A percentile compares a stretch with the other conserved stretches of the same genome.
Evolutionary conservation across 768 basidiomycete genomes (phyloP).

Genomic region (Jaapia argillacea): DNA sequence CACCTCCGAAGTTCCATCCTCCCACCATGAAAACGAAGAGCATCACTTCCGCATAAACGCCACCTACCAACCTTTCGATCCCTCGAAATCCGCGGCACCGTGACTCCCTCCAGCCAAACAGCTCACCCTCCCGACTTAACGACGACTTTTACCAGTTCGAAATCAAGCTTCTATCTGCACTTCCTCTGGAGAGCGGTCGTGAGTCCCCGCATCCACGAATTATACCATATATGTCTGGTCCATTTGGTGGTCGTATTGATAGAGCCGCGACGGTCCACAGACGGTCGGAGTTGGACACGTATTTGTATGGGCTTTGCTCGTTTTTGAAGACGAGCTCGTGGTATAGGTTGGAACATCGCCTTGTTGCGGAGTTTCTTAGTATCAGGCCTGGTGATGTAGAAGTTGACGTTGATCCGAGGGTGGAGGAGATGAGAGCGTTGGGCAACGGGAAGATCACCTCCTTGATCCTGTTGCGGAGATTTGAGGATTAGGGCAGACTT

Average conservation of each 20-base stretch:
- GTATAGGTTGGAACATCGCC: constrained; percentile 71
- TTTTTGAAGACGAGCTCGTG: constrained; percentile 58
- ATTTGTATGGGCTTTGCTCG: constrained; percentile 70
- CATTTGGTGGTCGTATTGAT: constrained; percentile 73
- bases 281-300: constrained; percentile 78
- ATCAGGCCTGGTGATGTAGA: constrained; percentile 82
- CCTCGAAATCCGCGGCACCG: constrained; percentile 40
- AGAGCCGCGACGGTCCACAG: constrained; percentile 74
- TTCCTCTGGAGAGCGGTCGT: constrained; percentile 87
- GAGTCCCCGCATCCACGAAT: constrained; percentile 57
- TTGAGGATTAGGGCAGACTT: too few species aligned
- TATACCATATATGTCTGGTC: constrained; percentile 97
- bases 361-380: constrained; percentile 77
- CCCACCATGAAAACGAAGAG: constrained; percentile 91
- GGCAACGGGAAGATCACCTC: constrained; percentile 47
- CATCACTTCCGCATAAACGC: constrained; percentile 97
- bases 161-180: constrained; percentile 73
- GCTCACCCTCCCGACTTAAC: constrained; percentile 87
- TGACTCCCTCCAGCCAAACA: constrained; percentile 56
- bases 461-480: too few species aligned
- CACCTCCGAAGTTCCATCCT: constrained; percentile 87
- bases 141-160: constrained; percentile 99
- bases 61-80: constrained; percentile 74
- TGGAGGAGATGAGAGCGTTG: constrained; percentile 48
- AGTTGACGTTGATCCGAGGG: constrained; percentile 50